Evolutionary conservation across 2,329 filamentous ascomycete genomes (phyloP), one percentile per base, ranked within the genome.

Genomic region (Trichophyton benhamiae): DNA sequence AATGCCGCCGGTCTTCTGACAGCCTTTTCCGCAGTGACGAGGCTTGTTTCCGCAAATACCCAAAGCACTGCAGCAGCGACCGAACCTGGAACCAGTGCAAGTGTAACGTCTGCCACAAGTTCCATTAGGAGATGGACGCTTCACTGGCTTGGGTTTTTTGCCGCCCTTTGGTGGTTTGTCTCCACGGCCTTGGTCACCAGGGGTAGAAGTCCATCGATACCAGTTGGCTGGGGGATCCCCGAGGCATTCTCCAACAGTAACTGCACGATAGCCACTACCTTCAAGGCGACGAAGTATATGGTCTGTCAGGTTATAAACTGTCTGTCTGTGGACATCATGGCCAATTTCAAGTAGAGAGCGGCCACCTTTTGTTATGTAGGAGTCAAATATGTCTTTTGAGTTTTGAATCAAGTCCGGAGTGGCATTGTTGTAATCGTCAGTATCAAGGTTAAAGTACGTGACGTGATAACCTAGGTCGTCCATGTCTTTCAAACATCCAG

Each of bases 381-480:
- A 65, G 58, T 76, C 72, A 46, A 77, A 76, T 1, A 72, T 71
- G 30, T 75, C 73, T 59, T 76, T 76, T 7, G 74, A 76, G 7
- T 62, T 62, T 36, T 76, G 73, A 38, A 76, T 75, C 15, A 67
- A 61, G 5, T 68, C 64, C 0, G 74, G 74, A 25, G 67, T 68
- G 57, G 74, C 73, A 42, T 76, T 72, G 57, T 71, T 72, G 65
- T 74, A 80, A 65, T 80, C 78, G 22, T 73, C 69, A 3, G 77
- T 80, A 66, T 80, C 78, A 22, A 79, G 71, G 60, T 79, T 74
- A 53, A 75, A 77, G 38, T 74, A 67, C 59, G 78, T 72, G 57
- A 80, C 72, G 66, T 81, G 79, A 64, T 82, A 82, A 0, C 78
- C 79, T 36, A 81, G 68, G 3, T 70, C 67, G 17, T 69, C 72